Evolutionary conservation across 1,284 basidiomycete species (phyloP).

Genomic region (Leccinum angustisporum): DNA sequence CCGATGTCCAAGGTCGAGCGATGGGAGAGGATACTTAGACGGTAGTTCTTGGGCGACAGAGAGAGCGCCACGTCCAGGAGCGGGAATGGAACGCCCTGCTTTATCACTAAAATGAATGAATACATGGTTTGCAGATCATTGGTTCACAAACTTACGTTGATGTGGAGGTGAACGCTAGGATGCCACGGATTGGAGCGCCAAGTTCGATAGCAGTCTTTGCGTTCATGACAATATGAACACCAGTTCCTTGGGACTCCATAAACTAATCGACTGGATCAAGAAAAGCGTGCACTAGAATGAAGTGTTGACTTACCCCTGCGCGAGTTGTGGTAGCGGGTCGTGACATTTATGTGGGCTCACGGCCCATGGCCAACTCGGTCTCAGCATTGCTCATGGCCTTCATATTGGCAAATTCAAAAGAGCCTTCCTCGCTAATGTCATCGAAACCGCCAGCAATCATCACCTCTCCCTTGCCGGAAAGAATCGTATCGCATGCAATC

Average conservation of each 20-base stretch:
- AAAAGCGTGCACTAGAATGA: constrained; percentile 5
- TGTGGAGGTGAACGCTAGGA: constrained; percentile 95
- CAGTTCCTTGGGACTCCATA: constrained; percentile 97
- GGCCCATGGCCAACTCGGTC: constrained; percentile 97
- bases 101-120: constrained; percentile 65
- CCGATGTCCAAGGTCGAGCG: constrained; percentile 85
- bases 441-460: constrained; percentile 99
- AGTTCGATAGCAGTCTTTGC: constrained; percentile 95
- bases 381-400: constrained; percentile 97
- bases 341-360: constrained; percentile 98
- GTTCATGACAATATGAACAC: constrained; percentile 96
- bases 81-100: constrained; percentile 92
- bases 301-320: constrained; percentile 63
- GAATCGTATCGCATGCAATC: constrained; percentile 94
- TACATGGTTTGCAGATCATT: constrained; percentile 10
- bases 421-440: constrained; percentile 96
- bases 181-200: constrained; percentile 90
- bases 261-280: constrained; percentile 50
- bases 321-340: constrained; percentile 96
- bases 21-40: constrained; percentile 70
- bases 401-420: constrained; percentile 99
- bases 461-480: constrained; percentile 96
- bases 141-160: constrained; percentile 68
- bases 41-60: constrained; percentile 82
- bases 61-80: constrained; percentile 88